Percentiles rank a stretch among this genome's conserved stretches.
Conservation (phyloP, 306 rosid species). For the Ceratonia siliqua region DNA sequence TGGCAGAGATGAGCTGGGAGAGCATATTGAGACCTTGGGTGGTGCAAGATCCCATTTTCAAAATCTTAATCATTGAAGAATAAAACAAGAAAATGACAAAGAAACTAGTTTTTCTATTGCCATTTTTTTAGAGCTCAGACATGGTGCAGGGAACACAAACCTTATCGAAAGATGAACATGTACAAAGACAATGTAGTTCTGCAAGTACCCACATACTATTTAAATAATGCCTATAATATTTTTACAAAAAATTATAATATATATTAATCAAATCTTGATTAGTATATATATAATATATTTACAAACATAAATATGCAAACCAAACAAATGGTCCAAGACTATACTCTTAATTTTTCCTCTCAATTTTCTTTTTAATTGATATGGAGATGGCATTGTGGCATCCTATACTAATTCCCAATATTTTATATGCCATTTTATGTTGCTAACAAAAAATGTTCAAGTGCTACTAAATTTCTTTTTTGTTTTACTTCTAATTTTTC, state of each 20-base stretch:
- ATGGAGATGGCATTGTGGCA: background rate
- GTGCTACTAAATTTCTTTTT: background rate
- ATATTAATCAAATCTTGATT: background rate
- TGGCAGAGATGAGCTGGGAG: conserved; percentile 62
- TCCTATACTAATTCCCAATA: conserved; percentile 7
- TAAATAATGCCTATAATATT: background rate
- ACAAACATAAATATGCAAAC: background rate
- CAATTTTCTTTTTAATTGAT: background rate
- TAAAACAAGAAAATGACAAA: conserved; percentile 85
- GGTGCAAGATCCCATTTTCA: conserved; percentile 58
- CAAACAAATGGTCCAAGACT: conserved; percentile 10
- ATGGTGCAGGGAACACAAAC: conserved; percentile 39
- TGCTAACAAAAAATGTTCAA: background rate
- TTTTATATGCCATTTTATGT: background rate
- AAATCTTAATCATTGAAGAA: conserved; percentile 72
- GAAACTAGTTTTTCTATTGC: conserved; percentile 23
- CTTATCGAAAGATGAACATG: conserved; percentile 47
- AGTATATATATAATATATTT: background rate
- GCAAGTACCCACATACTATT: conserved; percentile 28
- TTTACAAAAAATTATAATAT: background rate
- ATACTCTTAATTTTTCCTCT: background rate
- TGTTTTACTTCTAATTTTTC: background rate
- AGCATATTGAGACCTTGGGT: conserved; percentile 61
- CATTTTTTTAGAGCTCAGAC: conserved; percentile 22
- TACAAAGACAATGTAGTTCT: conserved; percentile 43